These are phyloP conservation scores for Trebouxia gelatinosa DNA, from an alignment of 163 green algal genomes.

Conservation along the genomic window DNA sequence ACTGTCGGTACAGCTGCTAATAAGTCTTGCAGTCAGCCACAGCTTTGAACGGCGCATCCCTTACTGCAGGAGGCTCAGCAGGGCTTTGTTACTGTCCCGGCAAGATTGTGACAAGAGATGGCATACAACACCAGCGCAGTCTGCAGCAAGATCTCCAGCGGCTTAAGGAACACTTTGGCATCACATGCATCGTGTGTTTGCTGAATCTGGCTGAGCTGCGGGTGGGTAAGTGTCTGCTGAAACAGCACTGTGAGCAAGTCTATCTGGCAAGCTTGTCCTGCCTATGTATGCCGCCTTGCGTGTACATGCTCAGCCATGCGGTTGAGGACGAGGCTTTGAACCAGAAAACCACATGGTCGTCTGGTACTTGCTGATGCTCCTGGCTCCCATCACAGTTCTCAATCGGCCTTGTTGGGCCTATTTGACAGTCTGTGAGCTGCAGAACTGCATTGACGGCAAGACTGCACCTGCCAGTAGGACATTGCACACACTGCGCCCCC, in stretches of 20 bases:
- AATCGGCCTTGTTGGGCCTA: too few relatives aligned
- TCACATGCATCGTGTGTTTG: constrained; percentile 42
- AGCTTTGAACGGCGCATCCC: too few relatives aligned
- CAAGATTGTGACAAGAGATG: constrained; percentile 41
- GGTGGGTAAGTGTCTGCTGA: not conserved
- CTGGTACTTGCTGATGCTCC: too few relatives aligned
- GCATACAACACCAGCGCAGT: constrained; percentile 33
- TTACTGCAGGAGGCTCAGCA: constrained; percentile 29
- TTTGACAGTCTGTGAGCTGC: too few relatives aligned
- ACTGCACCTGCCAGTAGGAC: too few relatives aligned
- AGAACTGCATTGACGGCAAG: too few relatives aligned
- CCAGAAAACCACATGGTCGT: too few relatives aligned
- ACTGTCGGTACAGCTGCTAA: too few relatives aligned
- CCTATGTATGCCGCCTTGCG: not conserved
- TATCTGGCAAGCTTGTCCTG: too few relatives aligned
- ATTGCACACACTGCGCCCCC: too few relatives aligned
- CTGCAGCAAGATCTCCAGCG: constrained; percentile 38
- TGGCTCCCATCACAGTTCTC: too few relatives aligned
- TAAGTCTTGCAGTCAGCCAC: too few relatives aligned
- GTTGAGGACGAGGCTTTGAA: not conserved
- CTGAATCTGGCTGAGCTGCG: constrained; percentile 50
- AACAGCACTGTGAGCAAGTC: not conserved
- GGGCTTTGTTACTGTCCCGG: constrained; percentile 56
- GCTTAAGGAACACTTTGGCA: constrained; percentile 32
- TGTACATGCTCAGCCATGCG: not conserved